Evolutionary conservation across 2,329 filamentous ascomycete genomes (phyloP), one percentile per base, ranked within the genome.

Genomic region (Colletotrichum coccodes): DNA sequence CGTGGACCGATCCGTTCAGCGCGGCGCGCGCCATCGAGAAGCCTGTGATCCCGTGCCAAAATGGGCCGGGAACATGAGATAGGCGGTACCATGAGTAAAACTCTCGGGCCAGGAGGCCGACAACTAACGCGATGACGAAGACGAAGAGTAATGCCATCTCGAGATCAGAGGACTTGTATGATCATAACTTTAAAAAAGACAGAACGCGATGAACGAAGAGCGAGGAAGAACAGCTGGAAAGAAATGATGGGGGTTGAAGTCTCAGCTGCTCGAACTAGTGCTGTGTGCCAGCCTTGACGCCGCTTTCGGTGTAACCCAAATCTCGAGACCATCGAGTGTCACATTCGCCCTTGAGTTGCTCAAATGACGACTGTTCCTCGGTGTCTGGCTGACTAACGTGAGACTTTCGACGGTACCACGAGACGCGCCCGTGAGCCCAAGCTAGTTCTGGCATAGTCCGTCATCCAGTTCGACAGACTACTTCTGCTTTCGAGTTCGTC

Each of bases 61-160:
- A 77, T 0, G 79, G 79, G 0, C 78, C 79, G 0, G 77, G 78
- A 4, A 80, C 67, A 47, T 80, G 76, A 0, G 74, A 78, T 5
- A 80, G 69, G 12, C 76, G 75, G 46, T 76, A 72, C 77, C 78
- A 79, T 0, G 38, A 47, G 54, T 54, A 50, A 16, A 64, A 16
- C 47, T 68, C 65, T 4, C 49, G 30, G 2, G 12, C 60, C 32
- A 60, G 3, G 16, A 68, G 38, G n/a, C 58, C 60, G 23, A 40
- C 53, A 26, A 54, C 18, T 21, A 28, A 34, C 14, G 40, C 26
- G 54, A 60, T 9, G 23, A 23, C 54, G 26, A 60, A 6, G 3
- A 68, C 7, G 4, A 44, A 12, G 4, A 56, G 9, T 3, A 44
- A 21, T 6, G 53, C 60, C 65, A 68, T 68, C 14, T 40, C 7